Evolutionary conservation across 2,329 filamentous ascomycete genomes (phyloP).

Genomic region (Monilinia fructigena): DNA sequence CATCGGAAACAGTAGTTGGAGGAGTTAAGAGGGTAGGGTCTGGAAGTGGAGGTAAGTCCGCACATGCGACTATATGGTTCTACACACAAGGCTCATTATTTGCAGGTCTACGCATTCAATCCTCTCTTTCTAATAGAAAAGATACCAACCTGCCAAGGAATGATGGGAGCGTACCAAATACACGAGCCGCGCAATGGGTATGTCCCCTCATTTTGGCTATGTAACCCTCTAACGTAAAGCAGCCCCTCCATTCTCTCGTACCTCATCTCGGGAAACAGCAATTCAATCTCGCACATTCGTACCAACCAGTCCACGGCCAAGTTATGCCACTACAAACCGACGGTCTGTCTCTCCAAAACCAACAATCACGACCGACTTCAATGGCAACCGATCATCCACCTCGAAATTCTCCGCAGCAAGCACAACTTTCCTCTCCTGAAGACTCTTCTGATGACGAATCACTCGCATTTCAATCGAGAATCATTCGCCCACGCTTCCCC

Average conservation of each 20-base stretch:
- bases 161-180: conserved; percentile 32
- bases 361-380: conserved; percentile 29
- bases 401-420: conserved; percentile 27
- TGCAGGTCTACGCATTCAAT: conserved; percentile 36
- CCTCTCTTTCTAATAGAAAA: conserved; percentile 36
- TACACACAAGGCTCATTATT: neutral
- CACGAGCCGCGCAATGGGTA: conserved; percentile 33
- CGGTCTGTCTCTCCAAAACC: conserved; percentile 35
- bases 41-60: conserved; percentile 41
- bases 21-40: conserved; percentile 54
- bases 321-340: conserved; percentile 32
- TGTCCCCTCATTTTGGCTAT: neutral
- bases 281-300: conserved; percentile 35
- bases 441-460: conserved; percentile 32
- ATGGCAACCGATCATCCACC: conserved; percentile 21
- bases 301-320: conserved; percentile 34
- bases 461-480: conserved; percentile 34
- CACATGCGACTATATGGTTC: conserved; percentile 31
- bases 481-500: conserved; percentile 38
- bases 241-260: conserved; percentile 39
- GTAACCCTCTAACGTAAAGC: conserved; percentile 22
- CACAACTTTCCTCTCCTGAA: conserved; percentile 30
- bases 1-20: conserved; percentile 44
- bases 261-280: conserved; percentile 38
- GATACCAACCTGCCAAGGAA: conserved; percentile 35